Base-by-base conservation (phyloP, 2,329 filamentous ascomycete species). In the Ceratocystis cacaofunesta region DNA sequence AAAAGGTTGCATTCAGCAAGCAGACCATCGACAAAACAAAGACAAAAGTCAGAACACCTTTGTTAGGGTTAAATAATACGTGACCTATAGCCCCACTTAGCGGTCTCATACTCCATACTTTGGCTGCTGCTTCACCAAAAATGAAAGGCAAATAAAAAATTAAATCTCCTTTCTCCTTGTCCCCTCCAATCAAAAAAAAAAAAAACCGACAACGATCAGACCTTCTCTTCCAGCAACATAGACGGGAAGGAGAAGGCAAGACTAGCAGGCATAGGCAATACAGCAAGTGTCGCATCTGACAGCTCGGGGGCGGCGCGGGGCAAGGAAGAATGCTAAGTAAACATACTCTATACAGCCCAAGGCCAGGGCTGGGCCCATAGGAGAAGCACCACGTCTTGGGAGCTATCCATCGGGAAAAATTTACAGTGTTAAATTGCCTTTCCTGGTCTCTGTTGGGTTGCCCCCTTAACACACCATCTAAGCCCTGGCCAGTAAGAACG, bases 201-300 rank as follows among this genome's bases (percentile, higher is more conserved):
- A 19, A 22, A 10, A 19, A 22, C 1, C 19, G 32, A 36, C 32
- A 36, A 25, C 48, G 19, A 52, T 52, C 48, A 52, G 48, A 52
- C 48, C 19, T 25, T 52, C 25, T n/a, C 48, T 52, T 19, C 1
- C 48, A 58, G 28, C 28, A 25, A 15, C 55, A 58, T 15, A 15
- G 32, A 17, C 55, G 25, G 25, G 15, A 58, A 58, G 28, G 10
- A 15, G 19, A 17, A 28, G 25, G 25, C 7, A 58, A 58, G 28
- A 1, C 46, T 30, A 58, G 28, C 55, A 58, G 55, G 55, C 55
- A 58, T 58, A 58, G 12, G 55, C 55, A 58, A 58, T 30, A 58
- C 55, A 58, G 55, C 19, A 58, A 58, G 55, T 58, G 55, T 58
- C 55, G 55, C 55, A 58, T 58, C 55, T 58, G 55, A 58, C 55